phyloP scores from a whole-genome alignment of 2,329 filamentous ascomycete genomes.

The Exophiala dermatitidis region DNA sequence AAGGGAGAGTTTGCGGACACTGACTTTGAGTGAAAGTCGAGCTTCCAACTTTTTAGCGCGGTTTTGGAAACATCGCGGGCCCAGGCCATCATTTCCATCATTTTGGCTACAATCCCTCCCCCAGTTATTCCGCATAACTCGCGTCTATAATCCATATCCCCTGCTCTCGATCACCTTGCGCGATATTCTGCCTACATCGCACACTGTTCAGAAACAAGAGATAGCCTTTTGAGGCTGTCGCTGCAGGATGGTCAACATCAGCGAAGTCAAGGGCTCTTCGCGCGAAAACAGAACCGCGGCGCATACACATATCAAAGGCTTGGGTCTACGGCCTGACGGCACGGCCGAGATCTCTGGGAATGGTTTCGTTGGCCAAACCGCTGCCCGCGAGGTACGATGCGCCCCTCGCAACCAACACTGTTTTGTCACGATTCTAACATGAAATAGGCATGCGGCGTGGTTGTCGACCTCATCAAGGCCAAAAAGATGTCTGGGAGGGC shows the following conservation, averaged over 20 bases:
- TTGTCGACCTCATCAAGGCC: constrained; percentile 89
- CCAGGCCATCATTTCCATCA: neutral
- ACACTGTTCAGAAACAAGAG: neutral
- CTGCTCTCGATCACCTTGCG: constrained; percentile 11
- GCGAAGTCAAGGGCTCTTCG: constrained; percentile 87
- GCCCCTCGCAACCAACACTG: neutral
- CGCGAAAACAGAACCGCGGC: constrained; percentile 94
- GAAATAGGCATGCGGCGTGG: constrained; percentile 78
- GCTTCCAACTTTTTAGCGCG: constrained; percentile 11
- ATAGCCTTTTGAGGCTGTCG: constrained; percentile 1
- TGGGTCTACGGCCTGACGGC: constrained; percentile 80
- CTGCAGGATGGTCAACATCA: constrained; percentile 70
- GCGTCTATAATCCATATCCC: neutral
- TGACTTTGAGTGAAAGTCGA: neutral
- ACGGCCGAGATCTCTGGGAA: constrained; percentile 69
- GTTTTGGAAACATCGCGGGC: neutral
- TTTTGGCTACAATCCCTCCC: neutral
- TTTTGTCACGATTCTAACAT: neutral
- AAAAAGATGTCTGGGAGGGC: constrained; percentile 98
- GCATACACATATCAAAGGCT: constrained; percentile 95
- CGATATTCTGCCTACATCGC: neutral
- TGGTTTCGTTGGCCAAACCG: constrained; percentile 83
- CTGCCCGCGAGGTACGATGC: constrained; percentile 70
- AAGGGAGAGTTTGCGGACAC: neutral
- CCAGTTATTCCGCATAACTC: neutral